Evolutionary conservation across 1,284 basidiomycete genomes (phyloP), one percentile per base, ranked within the genome.

Genomic region (Kwoniella shivajii): DNA sequence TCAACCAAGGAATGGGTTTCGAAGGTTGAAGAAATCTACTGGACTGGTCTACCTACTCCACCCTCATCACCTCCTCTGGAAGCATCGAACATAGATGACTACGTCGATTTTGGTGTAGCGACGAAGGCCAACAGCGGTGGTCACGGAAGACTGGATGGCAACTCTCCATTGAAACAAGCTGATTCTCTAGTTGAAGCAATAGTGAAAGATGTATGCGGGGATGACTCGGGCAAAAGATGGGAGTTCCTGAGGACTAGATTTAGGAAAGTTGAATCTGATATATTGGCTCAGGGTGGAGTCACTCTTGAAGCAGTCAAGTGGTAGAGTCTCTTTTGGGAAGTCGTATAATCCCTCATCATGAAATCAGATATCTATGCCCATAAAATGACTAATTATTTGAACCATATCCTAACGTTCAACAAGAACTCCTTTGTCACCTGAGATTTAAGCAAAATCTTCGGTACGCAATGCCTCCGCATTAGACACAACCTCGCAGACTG

Each of bases 211-310:
- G 79, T 82, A 69, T 78, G 82, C 56, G 78, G 68, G 6, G 71
- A 70, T 4, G 79, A 80, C 5, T 80, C 81, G 61, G 70, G 54
- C 33, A 74, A 71, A 49, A 68, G 85, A 56, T 77, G 74, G 64
- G 72, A 75, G 43, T 72, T 86, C n/a, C 84, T 96, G 69, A 81
- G 90, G 71, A 95, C 93, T 5, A 80, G 85, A 68, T 97, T 93
- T 75, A 83, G 85, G 56, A 89, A 88, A 22, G 91, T 98, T 0
- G 89, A 91, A 77, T 90, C 87, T 74, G 90, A 95, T 72, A 86
- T 92, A 37, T 78, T 88, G 39, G 87, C 87, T 13, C 60, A 54
- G 14, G 66, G 69, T 6, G 72, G 72, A 1, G 59, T 77, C 42
- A 75, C 75, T 5, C 72, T 72, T 38, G 79, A 92, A 47, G 87